phyloP scores from a whole-genome alignment of 2,329 filamentous ascomycete species.

The Fusarium luffae region DNA sequence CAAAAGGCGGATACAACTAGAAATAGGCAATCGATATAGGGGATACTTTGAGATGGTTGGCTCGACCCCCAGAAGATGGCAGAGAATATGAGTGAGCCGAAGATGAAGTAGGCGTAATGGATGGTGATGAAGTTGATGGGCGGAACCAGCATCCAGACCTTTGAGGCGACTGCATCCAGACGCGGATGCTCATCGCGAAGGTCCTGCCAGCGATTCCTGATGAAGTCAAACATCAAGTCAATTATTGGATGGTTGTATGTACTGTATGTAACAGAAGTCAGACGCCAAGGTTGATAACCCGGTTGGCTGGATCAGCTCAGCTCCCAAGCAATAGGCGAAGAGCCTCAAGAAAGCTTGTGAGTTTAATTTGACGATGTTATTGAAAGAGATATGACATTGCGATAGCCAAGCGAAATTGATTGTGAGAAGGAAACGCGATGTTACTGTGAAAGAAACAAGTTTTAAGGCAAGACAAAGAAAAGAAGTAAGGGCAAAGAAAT shows the following conservation, averaged over 20 bases:
- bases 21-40: conserved; percentile 74
- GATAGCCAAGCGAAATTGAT: not conserved
- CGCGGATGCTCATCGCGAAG: conserved; percentile 38
- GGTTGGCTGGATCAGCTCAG: conserved; percentile 21
- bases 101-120: conserved; percentile 75
- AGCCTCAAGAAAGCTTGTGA: conserved; percentile 9
- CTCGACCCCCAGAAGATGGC: conserved; percentile 71
- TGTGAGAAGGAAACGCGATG: not conserved
- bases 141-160: conserved; percentile 45
- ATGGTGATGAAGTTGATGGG: conserved; percentile 71
- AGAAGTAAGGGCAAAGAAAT: not conserved
- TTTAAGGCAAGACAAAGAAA: not conserved
- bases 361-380: conserved; percentile 12
- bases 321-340: conserved; percentile 18
- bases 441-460: not conserved
- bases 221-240: conserved; percentile 34
- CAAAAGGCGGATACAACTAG: conserved; percentile 74
- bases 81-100: conserved; percentile 64
- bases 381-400: conserved; percentile 35
- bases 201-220: conserved; percentile 38
- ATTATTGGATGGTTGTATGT: not conserved
- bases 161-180: conserved; percentile 13
- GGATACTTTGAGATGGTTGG: conserved; percentile 61
- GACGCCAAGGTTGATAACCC: conserved; percentile 25
- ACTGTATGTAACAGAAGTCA: conserved; percentile 1